Percentiles rank a stretch among this genome's conserved stretches.
Evolutionary conservation across 2,329 filamentous ascomycete genomes (phyloP).

Genomic region (Scedosporium aurantiacum): DNA sequence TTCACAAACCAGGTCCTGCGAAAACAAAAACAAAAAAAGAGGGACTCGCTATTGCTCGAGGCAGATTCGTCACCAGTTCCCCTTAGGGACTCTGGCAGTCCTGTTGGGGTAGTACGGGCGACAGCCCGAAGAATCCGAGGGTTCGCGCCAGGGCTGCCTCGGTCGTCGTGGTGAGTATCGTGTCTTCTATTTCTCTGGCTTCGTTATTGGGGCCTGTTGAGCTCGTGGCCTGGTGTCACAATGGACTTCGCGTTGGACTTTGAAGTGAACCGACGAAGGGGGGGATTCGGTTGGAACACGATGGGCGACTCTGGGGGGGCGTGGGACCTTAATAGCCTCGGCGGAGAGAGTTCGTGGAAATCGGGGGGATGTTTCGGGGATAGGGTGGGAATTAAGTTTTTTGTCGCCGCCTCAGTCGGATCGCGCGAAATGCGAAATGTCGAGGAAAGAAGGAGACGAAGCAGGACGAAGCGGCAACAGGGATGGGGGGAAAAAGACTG

Average conservation of each 20-base stretch:
- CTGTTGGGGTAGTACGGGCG: not conserved
- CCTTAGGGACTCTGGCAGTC: not conserved
- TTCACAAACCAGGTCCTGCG: not conserved
- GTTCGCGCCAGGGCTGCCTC: conserved; percentile 2
- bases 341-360: not conserved
- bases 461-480: not conserved
- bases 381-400: not conserved
- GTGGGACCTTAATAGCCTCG: not conserved
- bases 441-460: not conserved
- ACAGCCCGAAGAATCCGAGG: conserved; percentile 2
- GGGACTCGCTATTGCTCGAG: not conserved
- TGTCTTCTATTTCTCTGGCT: not conserved
- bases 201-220: not conserved
- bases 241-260: not conserved
- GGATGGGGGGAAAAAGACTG: not conserved
- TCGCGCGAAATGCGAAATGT: not conserved
- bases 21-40: not conserved
- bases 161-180: not conserved
- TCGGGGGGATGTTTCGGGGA: not conserved
- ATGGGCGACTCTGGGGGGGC: not conserved
- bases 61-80: not conserved
- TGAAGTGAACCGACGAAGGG: not conserved
- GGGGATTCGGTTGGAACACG: not conserved
- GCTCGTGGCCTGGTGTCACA: not conserved
- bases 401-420: not conserved